Base-by-base conservation (phyloP, 352 stramenopile species). In the Phytophthora cajani region DNA sequence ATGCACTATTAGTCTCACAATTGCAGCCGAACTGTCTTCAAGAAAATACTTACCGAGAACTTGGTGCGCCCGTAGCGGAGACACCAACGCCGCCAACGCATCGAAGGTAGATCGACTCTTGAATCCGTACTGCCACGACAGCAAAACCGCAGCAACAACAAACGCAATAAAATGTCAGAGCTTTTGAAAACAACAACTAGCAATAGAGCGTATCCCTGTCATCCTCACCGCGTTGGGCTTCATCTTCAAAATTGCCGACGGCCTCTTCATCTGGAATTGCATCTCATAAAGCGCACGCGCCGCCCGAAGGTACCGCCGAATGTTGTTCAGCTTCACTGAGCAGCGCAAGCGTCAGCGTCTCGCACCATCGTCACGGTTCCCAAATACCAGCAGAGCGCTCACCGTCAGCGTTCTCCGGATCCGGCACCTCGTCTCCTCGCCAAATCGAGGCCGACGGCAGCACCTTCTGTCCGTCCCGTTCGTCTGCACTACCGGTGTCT, bases 211-310 rank as follows among this genome's bases (percentile, higher is more conserved):
- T 5, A 64, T 10, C 16, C 40, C 9, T 33, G 51, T 33, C 11
- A 52, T 2, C 9, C 77, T 67, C 38, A 92, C 82, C 50, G 74
- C 69, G 49, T 87, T 93, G 11, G 75, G 54, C 52, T 91, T 93
- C 71, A 89, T 92, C 69, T 90, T 88, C 38, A 93, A 65, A 40
- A 94, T 90, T 12, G 84, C 87, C 17, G 80, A 82, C 1, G 84
- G 87, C 19, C 87, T 72, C 69, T 91, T 94, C 72, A 88, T 80
- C 64, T 91, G 82, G 53, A 81, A 90, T 53, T 94, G 87, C 51
- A 91, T 77, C 38, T 94, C 82, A 51, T 93, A 95, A 25, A 95
- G 58, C 19, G 81, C 77, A 11, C 88, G 75, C 8, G 83, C 80
- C 3, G 84, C 84, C 46, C 79, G 72, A 8, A 95, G 64, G 67